Evolutionary conservation across 352 stramenopile genomes (phyloP).

Genomic region (Pilasporangium apinafurcum): DNA sequence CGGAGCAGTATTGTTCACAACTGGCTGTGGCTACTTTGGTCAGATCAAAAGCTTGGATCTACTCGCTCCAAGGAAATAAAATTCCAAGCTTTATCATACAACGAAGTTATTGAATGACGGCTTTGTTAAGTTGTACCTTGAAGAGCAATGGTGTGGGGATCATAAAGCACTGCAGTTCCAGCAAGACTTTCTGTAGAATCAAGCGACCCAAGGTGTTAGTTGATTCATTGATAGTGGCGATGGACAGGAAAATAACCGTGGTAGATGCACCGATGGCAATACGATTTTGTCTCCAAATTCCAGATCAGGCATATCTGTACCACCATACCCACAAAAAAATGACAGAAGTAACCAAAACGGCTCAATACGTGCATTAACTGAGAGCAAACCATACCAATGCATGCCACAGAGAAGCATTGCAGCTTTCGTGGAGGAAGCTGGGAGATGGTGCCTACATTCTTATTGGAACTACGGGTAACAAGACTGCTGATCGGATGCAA

Average conservation of each 20-base stretch:
- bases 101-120: neutral
- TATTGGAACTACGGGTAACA: too few relatives aligned
- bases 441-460: too few relatives aligned
- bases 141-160: slow-evolving; percentile 49
- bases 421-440: slow-evolving; percentile 25
- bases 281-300: slow-evolving; percentile 69
- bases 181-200: slow-evolving; percentile 27
- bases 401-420: slow-evolving; percentile 58
- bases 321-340: neutral
- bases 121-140: too few relatives aligned
- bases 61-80: neutral
- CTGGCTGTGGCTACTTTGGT: neutral
- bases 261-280: slow-evolving; percentile 28
- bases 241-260: neutral
- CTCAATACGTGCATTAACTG: neutral
- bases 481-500: too few relatives aligned
- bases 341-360: neutral
- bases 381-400: slow-evolving; percentile 18
- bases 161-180: slow-evolving; percentile 51
- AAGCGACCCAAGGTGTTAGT: neutral
- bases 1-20: slow-evolving; percentile 35
- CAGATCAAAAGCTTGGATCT: slow-evolving; percentile 14
- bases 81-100: neutral
- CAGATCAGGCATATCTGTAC: slow-evolving; percentile 46
- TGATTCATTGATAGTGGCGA: neutral